A percentile compares a stretch with the other conserved stretches of the same genome.
These are phyloP conservation scores for Pseudopithomyces chartarum DNA, from an alignment of 2,329 filamentous ascomycete species.

Conservation along the genomic window DNA sequence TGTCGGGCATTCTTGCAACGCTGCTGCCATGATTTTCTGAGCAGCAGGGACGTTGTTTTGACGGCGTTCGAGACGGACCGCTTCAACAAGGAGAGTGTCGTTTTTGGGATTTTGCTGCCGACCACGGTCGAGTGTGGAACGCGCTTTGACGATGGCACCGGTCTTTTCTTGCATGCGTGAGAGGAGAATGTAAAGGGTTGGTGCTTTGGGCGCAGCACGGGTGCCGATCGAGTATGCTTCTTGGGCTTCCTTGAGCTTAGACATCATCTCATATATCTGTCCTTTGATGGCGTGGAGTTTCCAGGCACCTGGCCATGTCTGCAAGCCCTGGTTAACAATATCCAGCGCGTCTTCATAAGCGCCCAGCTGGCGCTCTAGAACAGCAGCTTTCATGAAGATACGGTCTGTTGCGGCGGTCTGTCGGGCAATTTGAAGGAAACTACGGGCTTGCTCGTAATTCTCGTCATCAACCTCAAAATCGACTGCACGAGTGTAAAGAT, in stretches of 20 bases:
- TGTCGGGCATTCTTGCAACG: slow-evolving; percentile 86
- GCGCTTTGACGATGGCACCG: slow-evolving; percentile 86
- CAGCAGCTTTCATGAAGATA: slow-evolving; percentile 95
- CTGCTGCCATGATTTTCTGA: slow-evolving; percentile 89
- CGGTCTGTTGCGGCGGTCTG: slow-evolving; percentile 91
- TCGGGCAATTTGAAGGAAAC: slow-evolving; percentile 80
- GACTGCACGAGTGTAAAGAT: slow-evolving; percentile 96
- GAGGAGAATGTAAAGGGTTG: slow-evolving; percentile 88
- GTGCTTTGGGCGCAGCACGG: slow-evolving; percentile 80
- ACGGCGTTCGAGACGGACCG: slow-evolving; percentile 88
- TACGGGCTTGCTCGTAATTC: slow-evolving; percentile 79
- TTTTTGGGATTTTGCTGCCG: slow-evolving; percentile 86
- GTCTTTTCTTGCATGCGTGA: slow-evolving; percentile 84
- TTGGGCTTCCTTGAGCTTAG: slow-evolving; percentile 79
- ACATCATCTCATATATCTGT: slow-evolving; percentile 88
- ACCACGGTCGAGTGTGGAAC: slow-evolving; percentile 90
- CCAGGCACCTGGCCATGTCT: slow-evolving; percentile 80
- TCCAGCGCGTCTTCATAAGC: slow-evolving; percentile 82
- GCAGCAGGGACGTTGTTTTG: slow-evolving; percentile 83
- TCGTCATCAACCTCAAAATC: slow-evolving; percentile 93
- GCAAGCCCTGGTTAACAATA: slow-evolving; percentile 83
- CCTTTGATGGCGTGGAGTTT: slow-evolving; percentile 99
- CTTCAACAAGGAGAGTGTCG: slow-evolving; percentile 86
- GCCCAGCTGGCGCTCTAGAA: slow-evolving; percentile 85
- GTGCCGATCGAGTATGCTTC: slow-evolving; percentile 90